Conservation (phyloP, 1,284 basidiomycete species). For the Cerioporus squamosus region DNA sequence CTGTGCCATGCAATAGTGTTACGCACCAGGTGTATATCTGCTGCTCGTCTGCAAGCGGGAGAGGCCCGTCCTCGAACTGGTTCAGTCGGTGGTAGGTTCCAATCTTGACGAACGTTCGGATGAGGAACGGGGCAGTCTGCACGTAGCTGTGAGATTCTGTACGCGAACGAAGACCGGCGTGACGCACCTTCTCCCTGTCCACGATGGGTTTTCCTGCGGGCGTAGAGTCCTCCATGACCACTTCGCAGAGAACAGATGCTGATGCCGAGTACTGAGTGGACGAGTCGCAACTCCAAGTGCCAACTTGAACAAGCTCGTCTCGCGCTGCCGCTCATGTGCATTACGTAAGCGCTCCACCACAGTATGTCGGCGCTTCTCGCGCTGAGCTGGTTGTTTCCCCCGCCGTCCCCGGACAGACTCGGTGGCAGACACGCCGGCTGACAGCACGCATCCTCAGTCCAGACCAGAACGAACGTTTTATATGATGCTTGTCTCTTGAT, state of each 20-base stretch:
- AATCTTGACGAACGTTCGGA: slow-evolving; percentile 81
- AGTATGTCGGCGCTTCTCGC: not conserved
- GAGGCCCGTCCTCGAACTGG: slow-evolving; percentile 73
- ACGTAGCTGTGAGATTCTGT: not conserved
- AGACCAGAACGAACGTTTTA: not conserved
- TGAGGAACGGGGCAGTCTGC: slow-evolving; percentile 77
- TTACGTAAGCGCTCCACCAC: not conserved
- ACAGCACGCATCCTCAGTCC: not conserved
- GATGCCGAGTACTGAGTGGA: too few species aligned
- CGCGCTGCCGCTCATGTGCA: too few species aligned
- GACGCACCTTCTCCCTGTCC: slow-evolving; percentile 43
- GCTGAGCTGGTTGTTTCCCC: not conserved
- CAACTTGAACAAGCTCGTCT: too few species aligned
- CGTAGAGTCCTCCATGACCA: slow-evolving; percentile 35
- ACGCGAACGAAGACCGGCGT: not conserved
- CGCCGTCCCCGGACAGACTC: not conserved
- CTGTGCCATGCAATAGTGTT: not conserved
- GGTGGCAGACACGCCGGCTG: too few species aligned
- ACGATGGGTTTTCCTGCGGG: slow-evolving; percentile 37
- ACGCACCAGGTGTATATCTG: slow-evolving; percentile 77
- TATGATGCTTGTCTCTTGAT: not conserved
- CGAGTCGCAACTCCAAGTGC: too few species aligned
- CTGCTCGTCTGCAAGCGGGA: slow-evolving; percentile 77
- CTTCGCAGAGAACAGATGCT: too few species aligned
- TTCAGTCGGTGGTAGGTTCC: slow-evolving; percentile 71